These are phyloP conservation scores for Calycina herbarum DNA, from an alignment of 2,329 filamentous ascomycete species.

Conservation along the genomic window DNA sequence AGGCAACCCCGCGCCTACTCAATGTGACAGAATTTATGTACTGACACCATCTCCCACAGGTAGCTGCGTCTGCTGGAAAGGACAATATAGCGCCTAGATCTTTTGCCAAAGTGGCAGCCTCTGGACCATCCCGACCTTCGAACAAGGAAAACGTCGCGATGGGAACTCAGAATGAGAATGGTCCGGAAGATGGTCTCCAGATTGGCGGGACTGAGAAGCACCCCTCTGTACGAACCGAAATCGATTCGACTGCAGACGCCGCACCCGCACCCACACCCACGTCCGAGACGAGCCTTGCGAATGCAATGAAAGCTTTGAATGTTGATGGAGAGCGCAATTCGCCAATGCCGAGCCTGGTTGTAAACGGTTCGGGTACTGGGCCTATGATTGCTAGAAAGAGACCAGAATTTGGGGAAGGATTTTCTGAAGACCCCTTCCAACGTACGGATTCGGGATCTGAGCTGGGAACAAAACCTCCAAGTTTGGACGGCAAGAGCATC, in stretches of 20 bases:
- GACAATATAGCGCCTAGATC: constrained; percentile 39
- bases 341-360: constrained; percentile 37
- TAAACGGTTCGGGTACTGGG: constrained; percentile 37
- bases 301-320: constrained; percentile 37
- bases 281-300: constrained; percentile 32
- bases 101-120: constrained; percentile 34
- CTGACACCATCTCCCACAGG: constrained; percentile 37
- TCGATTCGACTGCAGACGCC: constrained; percentile 9
- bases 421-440: constrained; percentile 39
- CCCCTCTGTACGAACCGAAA: constrained; percentile 40
- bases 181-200: constrained; percentile 15
- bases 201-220: constrained; percentile 11
- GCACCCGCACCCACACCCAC: constrained; percentile 8
- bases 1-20: constrained; percentile 15
- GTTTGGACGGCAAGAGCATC: constrained; percentile 90
- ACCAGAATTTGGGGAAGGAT: constrained; percentile 30
- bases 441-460: constrained; percentile 63
- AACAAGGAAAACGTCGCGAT: constrained; percentile 31
- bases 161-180: constrained; percentile 16
- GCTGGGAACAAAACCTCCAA: constrained; percentile 77
- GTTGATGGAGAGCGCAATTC: constrained; percentile 24
- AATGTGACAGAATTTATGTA: not conserved
- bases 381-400: constrained; percentile 25
- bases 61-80: constrained; percentile 50
- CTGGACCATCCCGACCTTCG: constrained; percentile 34